Percentiles rank a stretch among this genome's conserved stretches.
Evolutionary conservation across 2,329 filamentous ascomycete genomes (phyloP).

Genomic region (Botryotinia convoluta): DNA sequence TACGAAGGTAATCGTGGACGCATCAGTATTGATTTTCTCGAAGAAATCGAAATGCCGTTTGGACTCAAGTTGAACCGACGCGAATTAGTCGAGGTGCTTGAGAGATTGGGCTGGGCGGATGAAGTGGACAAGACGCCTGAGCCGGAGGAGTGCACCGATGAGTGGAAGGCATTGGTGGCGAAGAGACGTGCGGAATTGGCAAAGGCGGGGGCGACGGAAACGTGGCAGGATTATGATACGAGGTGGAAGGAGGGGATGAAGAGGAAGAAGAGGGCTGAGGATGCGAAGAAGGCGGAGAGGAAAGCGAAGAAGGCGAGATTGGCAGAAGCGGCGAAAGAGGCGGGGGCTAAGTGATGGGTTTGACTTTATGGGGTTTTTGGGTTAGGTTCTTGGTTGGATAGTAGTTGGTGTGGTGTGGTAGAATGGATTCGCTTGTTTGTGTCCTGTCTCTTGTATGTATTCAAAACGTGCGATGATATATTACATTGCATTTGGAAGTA

Average conservation of each 20-base stretch:
- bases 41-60: background rate
- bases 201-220: background rate
- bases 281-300: background rate
- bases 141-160: background rate
- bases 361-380: background rate
- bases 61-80: conserved; percentile 14
- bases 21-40: background rate
- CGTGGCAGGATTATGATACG: background rate
- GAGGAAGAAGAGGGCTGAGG: background rate
- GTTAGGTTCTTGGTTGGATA: background rate
- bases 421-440: background rate
- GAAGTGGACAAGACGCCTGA: background rate
- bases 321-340: background rate
- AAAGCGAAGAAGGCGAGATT: background rate
- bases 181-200: background rate
- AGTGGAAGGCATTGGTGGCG: background rate
- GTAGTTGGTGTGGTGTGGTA: background rate
- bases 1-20: conserved; percentile 7
- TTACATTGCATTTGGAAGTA: background rate
- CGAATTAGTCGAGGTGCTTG: background rate
- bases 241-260: background rate
- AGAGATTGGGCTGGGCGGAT: background rate
- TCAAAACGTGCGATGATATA: background rate
- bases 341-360: background rate
- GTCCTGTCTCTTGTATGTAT: background rate